Percentiles rank a stretch among this genome's conserved stretches.
These are phyloP conservation scores for Nothopassalora personata DNA, from an alignment of 2,329 filamentous ascomycete species.

Conservation along the genomic window DNA sequence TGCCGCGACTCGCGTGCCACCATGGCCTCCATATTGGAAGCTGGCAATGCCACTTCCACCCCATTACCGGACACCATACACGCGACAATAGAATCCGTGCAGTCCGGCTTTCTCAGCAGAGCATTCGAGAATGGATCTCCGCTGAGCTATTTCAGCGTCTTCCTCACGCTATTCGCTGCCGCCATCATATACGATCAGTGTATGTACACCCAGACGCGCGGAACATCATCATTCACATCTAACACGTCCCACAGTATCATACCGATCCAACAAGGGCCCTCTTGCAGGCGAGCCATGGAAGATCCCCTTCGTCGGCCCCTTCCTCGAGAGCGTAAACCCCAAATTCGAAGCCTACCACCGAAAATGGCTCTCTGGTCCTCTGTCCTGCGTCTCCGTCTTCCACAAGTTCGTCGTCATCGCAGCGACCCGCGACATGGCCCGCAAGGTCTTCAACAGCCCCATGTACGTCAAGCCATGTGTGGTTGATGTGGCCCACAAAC, in stretches of 20 bases:
- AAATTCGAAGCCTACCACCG: conserved; percentile 85
- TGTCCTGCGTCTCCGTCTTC: conserved; percentile 98
- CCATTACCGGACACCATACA: conserved; percentile 42
- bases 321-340: conserved; percentile 84
- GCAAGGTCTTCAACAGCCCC: conserved; percentile 95
- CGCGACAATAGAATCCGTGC: conserved; percentile 60
- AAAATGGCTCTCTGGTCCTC: conserved; percentile 85
- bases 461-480: conserved; percentile 90
- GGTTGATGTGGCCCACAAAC: conserved; percentile 88
- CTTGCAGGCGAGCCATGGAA: conserved; percentile 46
- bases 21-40: conserved; percentile 31
- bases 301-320: conserved; percentile 69
- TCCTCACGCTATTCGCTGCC: conserved; percentile 64
- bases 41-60: conserved; percentile 30
- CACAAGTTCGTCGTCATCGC: conserved; percentile 99
- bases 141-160: conserved; percentile 56
- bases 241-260: conserved; percentile 37
- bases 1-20: conserved; percentile 2
- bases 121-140: conserved; percentile 49
- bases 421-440: conserved; percentile 87
- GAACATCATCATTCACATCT: conserved; percentile 7
- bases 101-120: conserved; percentile 48
- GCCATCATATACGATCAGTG: conserved; percentile 85
- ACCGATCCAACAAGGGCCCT: conserved; percentile 43
- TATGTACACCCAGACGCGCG: conserved; percentile 45